A percentile compares a stretch with the other conserved stretches of the same genome.
Evolutionary conservation across 192 early-diverging fungal species (phyloP).

Genomic region (Allomyces javanicus): DNA sequence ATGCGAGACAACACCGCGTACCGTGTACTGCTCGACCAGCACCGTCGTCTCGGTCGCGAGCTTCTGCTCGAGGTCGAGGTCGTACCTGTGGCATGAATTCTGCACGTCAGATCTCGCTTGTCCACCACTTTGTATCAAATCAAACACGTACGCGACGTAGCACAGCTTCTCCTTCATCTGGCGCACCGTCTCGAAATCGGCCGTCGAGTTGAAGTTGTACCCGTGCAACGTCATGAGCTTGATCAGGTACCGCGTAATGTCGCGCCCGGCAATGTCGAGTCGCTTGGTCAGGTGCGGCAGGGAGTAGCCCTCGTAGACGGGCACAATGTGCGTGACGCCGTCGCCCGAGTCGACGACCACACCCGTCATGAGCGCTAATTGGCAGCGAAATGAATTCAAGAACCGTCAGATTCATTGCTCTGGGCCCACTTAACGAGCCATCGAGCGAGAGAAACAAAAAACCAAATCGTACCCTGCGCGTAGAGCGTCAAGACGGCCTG

Average conservation of each 20-base stretch:
- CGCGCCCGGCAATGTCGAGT: slow-evolving; percentile 86
- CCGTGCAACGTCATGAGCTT: slow-evolving; percentile 83
- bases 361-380: slow-evolving; percentile 72
- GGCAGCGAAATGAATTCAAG: too few relatives aligned
- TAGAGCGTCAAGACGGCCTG: slow-evolving; percentile 95
- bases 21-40: slow-evolving; percentile 83
- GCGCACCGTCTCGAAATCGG: slow-evolving; percentile 93
- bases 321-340: slow-evolving; percentile 97
- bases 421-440: too few relatives aligned
- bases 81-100: slow-evolving; percentile 44
- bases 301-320: slow-evolving; percentile 90
- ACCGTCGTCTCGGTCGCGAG: slow-evolving; percentile 93
- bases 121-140: not conserved
- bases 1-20: slow-evolving; percentile 12
- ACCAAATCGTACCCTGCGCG: slow-evolving; percentile 56
- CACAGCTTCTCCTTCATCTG: slow-evolving; percentile 97
- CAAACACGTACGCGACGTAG: slow-evolving; percentile 62
- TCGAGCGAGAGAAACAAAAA: not conserved
- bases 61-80: slow-evolving; percentile 81
- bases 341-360: slow-evolving; percentile 98
- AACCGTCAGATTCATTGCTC: too few relatives aligned
- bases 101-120: not conserved
- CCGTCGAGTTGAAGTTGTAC: slow-evolving; percentile 91
- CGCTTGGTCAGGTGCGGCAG: slow-evolving; percentile 73
- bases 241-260: slow-evolving; percentile 91